Evolutionary conservation across 1,139 yeast genomes (phyloP), one percentile per base, ranked within the genome.

Genomic region (Pichia sp.): DNA sequence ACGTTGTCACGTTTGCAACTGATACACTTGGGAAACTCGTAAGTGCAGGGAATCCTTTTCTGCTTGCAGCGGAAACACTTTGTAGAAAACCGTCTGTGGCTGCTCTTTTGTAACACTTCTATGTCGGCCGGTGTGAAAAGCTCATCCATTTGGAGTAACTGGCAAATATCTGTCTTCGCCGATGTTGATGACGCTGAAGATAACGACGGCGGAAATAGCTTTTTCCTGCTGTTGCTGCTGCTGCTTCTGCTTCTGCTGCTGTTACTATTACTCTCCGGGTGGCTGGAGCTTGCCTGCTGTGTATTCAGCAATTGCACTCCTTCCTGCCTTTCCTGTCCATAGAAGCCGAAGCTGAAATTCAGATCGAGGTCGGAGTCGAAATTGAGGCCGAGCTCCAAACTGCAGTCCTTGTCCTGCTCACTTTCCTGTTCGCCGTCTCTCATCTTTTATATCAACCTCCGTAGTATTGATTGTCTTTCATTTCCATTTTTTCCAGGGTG

Each of bases 31-130:
- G 63, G 63, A 29, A 61, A 61, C 40, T 56, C 57, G 30, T 54
- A 61, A 14, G 53, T 33, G 20, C 64, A 61, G 6, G 50, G 53
- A 2, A 58, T 46, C 46, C 61, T 45, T 34, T 60, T 61, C 4
- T 53, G 36, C 47, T 55, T 56, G 46, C 64, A 61, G 2, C 63
- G 55, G 40, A 12, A 61, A 42, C 64, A 61, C 48, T 61, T 53
- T 1, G 58, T 51, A 7, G 62, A 60, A 10, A 50, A 14, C 14
- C 52, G 36, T 16, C 55, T 14, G 31, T 53, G 55, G 12, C 44
- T 20, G 30, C 50, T 49, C 17, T 46, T 45, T 24, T 49, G 17
- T 3, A 53, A 14, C 6, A 46, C 30, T n/a, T 40, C 41, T 2
- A 49, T 24, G 12, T 53, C 55, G 20, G 41, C 42, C 2, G 36